Conservation (phyloP, 495 filamentous ascomycete species). For the Hypoxylon lienhwacheense region DNA sequence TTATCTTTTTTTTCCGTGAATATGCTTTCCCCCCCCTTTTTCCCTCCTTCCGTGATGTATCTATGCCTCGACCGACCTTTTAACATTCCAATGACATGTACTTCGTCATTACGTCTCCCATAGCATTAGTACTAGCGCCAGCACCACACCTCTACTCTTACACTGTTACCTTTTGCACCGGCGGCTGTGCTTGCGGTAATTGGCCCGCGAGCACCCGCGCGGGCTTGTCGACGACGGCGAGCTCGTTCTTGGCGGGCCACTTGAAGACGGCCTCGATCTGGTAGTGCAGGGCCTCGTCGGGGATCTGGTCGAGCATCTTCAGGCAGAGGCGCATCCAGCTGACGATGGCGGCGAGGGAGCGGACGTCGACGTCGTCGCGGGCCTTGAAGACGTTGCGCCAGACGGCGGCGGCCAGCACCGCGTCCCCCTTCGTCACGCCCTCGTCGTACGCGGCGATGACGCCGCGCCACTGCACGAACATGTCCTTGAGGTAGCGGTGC, state of each 20-base stretch:
- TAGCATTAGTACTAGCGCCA: too few species aligned
- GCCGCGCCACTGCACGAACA: constrained; percentile 91
- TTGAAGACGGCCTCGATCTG: constrained; percentile 41
- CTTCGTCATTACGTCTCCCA: not conserved
- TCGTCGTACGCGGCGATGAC: constrained; percentile 84
- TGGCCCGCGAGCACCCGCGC: constrained; percentile 29
- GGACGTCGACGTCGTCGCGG: constrained; percentile 68
- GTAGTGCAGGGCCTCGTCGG: constrained; percentile 55
- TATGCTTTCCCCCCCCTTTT: too few species aligned
- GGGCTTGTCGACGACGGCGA: constrained; percentile 45
- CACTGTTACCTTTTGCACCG: constrained; percentile 16
- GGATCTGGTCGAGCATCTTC: constrained; percentile 61
- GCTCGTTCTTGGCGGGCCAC: constrained; percentile 47
- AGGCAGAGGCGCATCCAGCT: constrained; percentile 75
- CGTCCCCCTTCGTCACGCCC: constrained; percentile 78
- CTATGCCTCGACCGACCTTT: constrained; percentile 3
- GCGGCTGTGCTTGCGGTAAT: constrained; percentile 12
- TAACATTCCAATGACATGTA: not conserved
- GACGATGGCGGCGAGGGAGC: constrained; percentile 70
- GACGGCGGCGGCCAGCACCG: constrained; percentile 80
- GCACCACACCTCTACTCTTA: too few species aligned
- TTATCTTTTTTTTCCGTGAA: constrained; percentile 3
- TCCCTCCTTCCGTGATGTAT: too few species aligned
- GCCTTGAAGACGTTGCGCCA: constrained; percentile 94
- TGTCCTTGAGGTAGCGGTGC: constrained; percentile 86